These are phyloP conservation scores for Saraca asoca DNA, from an alignment of 331 rosid species.

Conservation along the genomic window DNA sequence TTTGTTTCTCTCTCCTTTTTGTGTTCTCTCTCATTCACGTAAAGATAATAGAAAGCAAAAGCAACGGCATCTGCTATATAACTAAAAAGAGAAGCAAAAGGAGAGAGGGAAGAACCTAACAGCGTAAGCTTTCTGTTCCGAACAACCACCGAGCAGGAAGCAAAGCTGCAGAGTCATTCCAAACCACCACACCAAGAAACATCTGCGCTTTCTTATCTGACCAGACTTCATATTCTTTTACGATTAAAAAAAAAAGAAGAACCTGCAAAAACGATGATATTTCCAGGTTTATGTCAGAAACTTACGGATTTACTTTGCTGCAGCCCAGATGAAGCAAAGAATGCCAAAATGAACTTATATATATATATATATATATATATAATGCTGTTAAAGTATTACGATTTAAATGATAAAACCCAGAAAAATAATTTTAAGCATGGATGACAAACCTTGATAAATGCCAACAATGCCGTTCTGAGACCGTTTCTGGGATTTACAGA, in stretches of 20 bases:
- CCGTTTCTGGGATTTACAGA: slow-evolving; percentile 1
- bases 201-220: slow-evolving; percentile 11
- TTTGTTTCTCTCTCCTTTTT: too few species aligned
- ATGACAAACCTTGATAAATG: slow-evolving; percentile 18
- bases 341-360: not conserved
- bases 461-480: not conserved
- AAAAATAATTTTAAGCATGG: not conserved
- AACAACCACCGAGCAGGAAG: slow-evolving; percentile 35
- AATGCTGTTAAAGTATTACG: too few species aligned
- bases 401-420: not conserved
- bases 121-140: slow-evolving; percentile 6
- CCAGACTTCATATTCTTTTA: slow-evolving; percentile 29
- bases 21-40: not conserved
- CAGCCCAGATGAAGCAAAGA: slow-evolving; percentile 11
- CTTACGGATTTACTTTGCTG: not conserved
- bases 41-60: slow-evolving; percentile 1
- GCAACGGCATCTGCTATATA: not conserved
- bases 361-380: too few species aligned
- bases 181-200: slow-evolving; percentile 34
- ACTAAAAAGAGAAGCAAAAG: not conserved
- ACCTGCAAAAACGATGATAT: slow-evolving; percentile 20
- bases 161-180: slow-evolving; percentile 28
- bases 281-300: not conserved
- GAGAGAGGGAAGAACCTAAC: slow-evolving; percentile 37
- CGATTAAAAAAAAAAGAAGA: not conserved